phyloP scores from a whole-genome alignment of 768 basidiomycete species.

The Boletus edulis region DNA sequence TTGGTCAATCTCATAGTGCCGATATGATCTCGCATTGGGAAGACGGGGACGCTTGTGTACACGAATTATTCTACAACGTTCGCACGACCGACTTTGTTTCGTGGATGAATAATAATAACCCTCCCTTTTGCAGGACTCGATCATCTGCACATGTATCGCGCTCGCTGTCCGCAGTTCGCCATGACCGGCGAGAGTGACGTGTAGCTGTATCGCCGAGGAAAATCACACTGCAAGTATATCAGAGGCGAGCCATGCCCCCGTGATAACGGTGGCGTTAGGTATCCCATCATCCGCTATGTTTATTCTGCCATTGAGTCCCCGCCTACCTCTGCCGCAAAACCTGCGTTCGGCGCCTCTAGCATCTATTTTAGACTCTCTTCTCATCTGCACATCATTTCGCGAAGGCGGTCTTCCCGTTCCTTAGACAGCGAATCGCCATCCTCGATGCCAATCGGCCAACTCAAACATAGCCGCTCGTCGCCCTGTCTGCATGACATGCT shows the following conservation, averaged over 20 bases:
- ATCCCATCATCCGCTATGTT: constrained; percentile 16
- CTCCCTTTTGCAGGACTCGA: constrained; percentile 53
- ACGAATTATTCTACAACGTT: constrained; percentile 80
- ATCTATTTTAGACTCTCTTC: constrained; percentile 22
- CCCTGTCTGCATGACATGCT: not conserved
- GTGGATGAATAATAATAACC: constrained; percentile 8
- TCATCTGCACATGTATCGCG: constrained; percentile 64
- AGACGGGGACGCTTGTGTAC: constrained; percentile 72
- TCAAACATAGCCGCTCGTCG: constrained; percentile 4
- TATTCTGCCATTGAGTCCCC: constrained; percentile 19
- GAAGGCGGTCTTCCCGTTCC: constrained; percentile 15
- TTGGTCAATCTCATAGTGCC: constrained; percentile 44
- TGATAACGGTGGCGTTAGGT: constrained; percentile 18
- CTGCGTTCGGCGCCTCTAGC: constrained; percentile 12
- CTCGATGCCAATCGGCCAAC: constrained; percentile 6
- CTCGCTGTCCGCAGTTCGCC: constrained; percentile 53
- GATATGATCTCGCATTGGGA: constrained; percentile 89
- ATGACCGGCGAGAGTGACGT: constrained; percentile 18
- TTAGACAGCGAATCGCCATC: constrained; percentile 11
- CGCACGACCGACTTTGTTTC: constrained; percentile 27
- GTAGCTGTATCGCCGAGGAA: constrained; percentile 25
- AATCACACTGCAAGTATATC: constrained; percentile 19
- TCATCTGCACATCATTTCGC: constrained; percentile 22
- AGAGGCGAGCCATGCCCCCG: constrained; percentile 13
- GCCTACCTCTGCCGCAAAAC: constrained; percentile 8